Evolutionary conservation across 352 stramenopile species (phyloP), one percentile per base, ranked within the genome.

Genomic region (Phytophthora parvispora): DNA sequence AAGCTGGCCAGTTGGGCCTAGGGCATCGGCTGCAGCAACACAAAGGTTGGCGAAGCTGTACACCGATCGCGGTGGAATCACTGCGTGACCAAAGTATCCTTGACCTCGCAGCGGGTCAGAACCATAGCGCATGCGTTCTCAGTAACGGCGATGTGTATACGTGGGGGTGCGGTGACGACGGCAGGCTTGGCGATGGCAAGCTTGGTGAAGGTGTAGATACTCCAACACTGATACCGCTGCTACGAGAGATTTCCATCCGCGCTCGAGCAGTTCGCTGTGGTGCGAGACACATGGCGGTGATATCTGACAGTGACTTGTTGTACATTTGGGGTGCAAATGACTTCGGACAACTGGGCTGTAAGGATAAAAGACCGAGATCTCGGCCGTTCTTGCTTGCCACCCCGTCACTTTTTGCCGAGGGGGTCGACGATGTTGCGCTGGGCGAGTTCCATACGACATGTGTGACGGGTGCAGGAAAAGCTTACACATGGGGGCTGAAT

Each of bases 281-380:
- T 2, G 85, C 77, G 2, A 78, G 84, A 18, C 83, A 93, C 72
- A 93, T 89, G 27, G 84, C 85, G 2, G 58, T 91, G 10, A 69
- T 95, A 31, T 93, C 85, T 16, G 84, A 92, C 51, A 66, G 53
- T 10, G 84, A 93, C 49, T 57, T 90, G 47, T 54, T 95, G n/a
- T 93, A 92, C 62, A 70, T 90, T 22, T 94, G 88, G 86, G 88
- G 88, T 8, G 86, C 84, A 0, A 95, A 94, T 53, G 84, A 95
- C 48, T 94, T 94, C 48, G 88, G 84, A 6, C 88, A 95, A 62
- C 75, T 94, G 25, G 88, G 88, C 13, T 80, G 80, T 24, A 86
- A 81, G 16, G 85, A 92, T 64, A 81, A 81, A 32, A 74, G 70
- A n/a, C 29, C 69, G 1, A 80, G 86, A 1, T 56, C 60, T 45